Base-by-base conservation (phyloP, 163 green algal species). In the Scenedesmus sp. region DNA sequence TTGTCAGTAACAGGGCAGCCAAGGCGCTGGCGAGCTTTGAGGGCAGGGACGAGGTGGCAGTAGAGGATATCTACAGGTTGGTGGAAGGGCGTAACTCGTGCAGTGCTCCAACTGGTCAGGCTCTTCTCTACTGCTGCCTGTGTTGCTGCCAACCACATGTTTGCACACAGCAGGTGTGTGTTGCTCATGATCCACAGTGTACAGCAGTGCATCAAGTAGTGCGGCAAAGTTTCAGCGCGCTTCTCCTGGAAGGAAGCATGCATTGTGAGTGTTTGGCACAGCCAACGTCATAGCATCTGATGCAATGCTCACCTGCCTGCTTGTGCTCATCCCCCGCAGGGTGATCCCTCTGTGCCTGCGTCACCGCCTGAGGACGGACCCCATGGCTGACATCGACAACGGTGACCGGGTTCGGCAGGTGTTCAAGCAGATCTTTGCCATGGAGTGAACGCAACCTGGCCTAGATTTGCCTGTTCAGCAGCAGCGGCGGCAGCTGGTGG, bases 291-390 rank as follows among this genome's bases (percentile, higher is more conserved):
- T n/a, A 49, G 37, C 72, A 33, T 6, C 13, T n/a, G 6, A 13
- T 30, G 35, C 35, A 5, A 40, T 83, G 20, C 40, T 83, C 0
- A 37, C 42, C 0, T 33, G n/a, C 3, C 49, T 42, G 33, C 35
- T 10, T 49, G 70, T 44, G 35, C 13, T n/a, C n/a, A 15, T 49
- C 5, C 9, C 3, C 72, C 40, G 44, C 65, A 92, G 96, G 46
- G 95, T 99, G 42, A 97, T 98, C 46, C 94, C 93, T n/a, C 92
- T 99, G 89, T 98, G 96, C 92, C 91, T 99, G 86, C 96, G 96
- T 88, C 97, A 99, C 95, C 95, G 97, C 78, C 94, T 99, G 94
- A 95, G 98, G 70, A 99, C 99, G 95, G 98, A 99, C 93, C 95
- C 95, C 2, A 93, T 99, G 91, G 97, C 98, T 87, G 92, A 96